Evolutionary conservation across 768 basidiomycete genomes (phyloP), one percentile per base, ranked within the genome.

Genomic region (Lyophyllum atratum): DNA sequence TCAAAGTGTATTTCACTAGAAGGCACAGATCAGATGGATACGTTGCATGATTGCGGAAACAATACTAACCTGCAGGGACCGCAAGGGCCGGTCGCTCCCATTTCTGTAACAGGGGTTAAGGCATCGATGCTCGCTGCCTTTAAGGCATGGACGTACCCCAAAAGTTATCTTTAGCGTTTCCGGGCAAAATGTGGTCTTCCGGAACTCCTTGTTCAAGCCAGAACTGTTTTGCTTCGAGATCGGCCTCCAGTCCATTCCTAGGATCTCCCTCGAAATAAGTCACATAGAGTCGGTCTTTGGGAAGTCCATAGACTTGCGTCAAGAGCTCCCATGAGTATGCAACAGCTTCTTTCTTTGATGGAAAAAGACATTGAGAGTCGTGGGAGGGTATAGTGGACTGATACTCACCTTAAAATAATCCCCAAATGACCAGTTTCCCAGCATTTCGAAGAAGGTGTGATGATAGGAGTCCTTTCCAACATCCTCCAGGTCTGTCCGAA

Each of bases 351-450:
- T 89, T 88, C 95, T 96, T 70, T 4, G 25, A 37, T 31, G 11
- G 17, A 44, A 42, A 15, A 52, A 48, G 50, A 56, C 61, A 57
- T 33, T 15, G 43, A 34, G 44, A 54, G 39, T 58, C 48, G 48
- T 39, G 49, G 45, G 34, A 60, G 59, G 52, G 53, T 39, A 31
- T 33, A 44, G 44, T 14, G 24, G n/a, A n/a, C 21, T 43, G 39
- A 25, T 42, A 65, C 71, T 44, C 50, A 85, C 95, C 85, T 99
- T 99, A 86, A 99, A 99, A 78, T 99, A 99, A 73, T 99, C 95
- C 0, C 97, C 97, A 64, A 98, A 99, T 4, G 95, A 98, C 97
- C 97, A 99, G 72, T 99, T 99, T 37, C 97, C 97, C 60, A 99
- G 76, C 97, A 99, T 99, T 76, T 99, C 97, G 68, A 99, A 99